These are phyloP conservation scores for Kockovaella imperatae DNA, from an alignment of 768 basidiomycete species.

Conservation along the genomic window DNA sequence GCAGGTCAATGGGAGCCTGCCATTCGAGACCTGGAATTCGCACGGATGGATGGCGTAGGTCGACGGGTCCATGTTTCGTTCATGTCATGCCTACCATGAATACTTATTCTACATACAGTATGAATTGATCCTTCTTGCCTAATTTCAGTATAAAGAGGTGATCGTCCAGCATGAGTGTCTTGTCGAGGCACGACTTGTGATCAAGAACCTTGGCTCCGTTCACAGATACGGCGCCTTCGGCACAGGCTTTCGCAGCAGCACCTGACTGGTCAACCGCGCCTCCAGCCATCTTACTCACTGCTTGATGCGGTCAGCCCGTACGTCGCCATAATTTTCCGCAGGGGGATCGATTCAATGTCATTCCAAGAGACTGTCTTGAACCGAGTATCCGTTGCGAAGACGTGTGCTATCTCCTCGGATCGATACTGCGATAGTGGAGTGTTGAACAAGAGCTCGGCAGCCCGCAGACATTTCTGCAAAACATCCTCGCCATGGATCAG, in stretches of 20 bases:
- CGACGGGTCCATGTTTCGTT: background rate
- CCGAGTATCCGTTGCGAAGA: slow-evolving; percentile 61
- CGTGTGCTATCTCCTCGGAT: slow-evolving; percentile 54
- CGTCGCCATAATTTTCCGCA: slow-evolving; percentile 58
- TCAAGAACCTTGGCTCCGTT: too few species aligned
- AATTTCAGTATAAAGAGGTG: slow-evolving; percentile 60
- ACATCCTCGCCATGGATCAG: slow-evolving; percentile 55
- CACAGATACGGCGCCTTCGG: too few species aligned
- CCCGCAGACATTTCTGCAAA: slow-evolving; percentile 48
- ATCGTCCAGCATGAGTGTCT: slow-evolving; percentile 61
- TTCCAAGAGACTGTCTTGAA: slow-evolving; percentile 51
- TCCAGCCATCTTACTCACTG: too few species aligned
- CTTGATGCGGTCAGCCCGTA: slow-evolving; percentile 58
- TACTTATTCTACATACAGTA: slow-evolving; percentile 48
- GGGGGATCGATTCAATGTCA: slow-evolving; percentile 52
- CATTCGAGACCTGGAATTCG: slow-evolving; percentile 8
- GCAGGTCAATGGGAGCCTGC: background rate
- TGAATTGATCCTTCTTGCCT: slow-evolving; percentile 64
- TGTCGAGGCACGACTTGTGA: too few species aligned
- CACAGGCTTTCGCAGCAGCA: too few species aligned
- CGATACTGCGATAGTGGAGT: slow-evolving; percentile 48
- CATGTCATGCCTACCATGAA: background rate
- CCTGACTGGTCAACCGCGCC: too few species aligned
- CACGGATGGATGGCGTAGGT: slow-evolving; percentile 14
- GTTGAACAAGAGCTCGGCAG: slow-evolving; percentile 50